phyloP scores from a whole-genome alignment of 1,284 basidiomycete genomes.

The Puccinia coronata region DNA sequence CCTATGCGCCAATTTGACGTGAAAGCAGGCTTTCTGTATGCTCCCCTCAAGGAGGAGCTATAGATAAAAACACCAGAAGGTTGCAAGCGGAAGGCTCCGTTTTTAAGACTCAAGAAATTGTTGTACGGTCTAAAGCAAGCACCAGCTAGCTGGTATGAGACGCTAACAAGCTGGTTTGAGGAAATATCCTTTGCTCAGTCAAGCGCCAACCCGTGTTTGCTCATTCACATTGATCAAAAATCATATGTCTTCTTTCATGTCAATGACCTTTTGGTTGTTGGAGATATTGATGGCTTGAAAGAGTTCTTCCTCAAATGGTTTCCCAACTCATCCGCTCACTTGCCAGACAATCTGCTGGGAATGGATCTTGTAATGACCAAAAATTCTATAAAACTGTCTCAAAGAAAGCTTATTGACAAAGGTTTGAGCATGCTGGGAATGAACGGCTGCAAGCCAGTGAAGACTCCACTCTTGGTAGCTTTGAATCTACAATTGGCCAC shows the following conservation, averaged over 20 bases:
- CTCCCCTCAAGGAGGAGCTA: no score
- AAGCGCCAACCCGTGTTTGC: background rate
- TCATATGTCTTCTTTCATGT: conserved; percentile 15
- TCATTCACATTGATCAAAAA: background rate
- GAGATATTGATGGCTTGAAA: conserved; percentile 29
- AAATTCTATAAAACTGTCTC: no score
- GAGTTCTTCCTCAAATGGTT: background rate
- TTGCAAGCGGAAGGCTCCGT: background rate
- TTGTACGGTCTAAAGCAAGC: conserved; percentile 19
- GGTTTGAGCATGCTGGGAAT: no score
- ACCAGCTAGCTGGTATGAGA: background rate
- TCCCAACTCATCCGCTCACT: background rate
- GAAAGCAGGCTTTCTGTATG: conserved; percentile 61
- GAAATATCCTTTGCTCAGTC: background rate
- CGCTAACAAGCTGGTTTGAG: conserved; percentile 1
- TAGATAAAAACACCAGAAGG: conserved; percentile 59
- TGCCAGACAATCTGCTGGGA: background rate
- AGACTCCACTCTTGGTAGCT: no score
- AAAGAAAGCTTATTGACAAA: no score
- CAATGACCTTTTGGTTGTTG: no score
- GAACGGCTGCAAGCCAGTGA: no score
- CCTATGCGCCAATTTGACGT: conserved; percentile 62
- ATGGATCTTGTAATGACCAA: no score
- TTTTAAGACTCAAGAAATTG: background rate
- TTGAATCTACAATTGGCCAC: no score